Conservation (phyloP, 2,329 filamentous ascomycete species). For the Neonectria punicea region DNA sequence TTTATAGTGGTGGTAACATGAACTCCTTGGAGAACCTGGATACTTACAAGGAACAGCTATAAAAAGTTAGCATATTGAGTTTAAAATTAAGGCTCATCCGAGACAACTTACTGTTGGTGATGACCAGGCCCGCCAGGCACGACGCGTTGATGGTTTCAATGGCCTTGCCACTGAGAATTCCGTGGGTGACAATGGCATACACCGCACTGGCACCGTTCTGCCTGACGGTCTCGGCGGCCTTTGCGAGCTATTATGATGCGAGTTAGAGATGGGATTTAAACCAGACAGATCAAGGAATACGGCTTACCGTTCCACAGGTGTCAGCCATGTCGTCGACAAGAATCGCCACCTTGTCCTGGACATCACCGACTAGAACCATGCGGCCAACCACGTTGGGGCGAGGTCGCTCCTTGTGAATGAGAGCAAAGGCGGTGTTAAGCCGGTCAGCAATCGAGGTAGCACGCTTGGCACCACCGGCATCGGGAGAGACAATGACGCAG, state of each 20-base stretch:
- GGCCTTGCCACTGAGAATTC: conserved; percentile 87
- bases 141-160: conserved; percentile 87
- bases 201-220: conserved; percentile 88
- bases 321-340: conserved; percentile 99
- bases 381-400: conserved; percentile 87
- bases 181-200: conserved; percentile 95
- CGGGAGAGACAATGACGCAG: conserved; percentile 93
- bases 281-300: not conserved
- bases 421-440: conserved; percentile 87
- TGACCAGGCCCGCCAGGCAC: conserved; percentile 80
- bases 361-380: conserved; percentile 95
- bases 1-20: not conserved
- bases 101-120: conserved; percentile 79
- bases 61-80: conserved; percentile 35
- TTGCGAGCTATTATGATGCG: conserved; percentile 59
- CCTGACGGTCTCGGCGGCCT: conserved; percentile 90
- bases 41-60: conserved; percentile 51
- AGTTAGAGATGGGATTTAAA: conserved; percentile 22
- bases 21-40: not conserved
- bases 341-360: conserved; percentile 90
- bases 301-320: conserved; percentile 79
- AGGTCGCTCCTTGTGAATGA: conserved; percentile 96
- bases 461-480: conserved; percentile 93
- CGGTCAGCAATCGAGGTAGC: conserved; percentile 94
- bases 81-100: conserved; percentile 12